A percentile compares a stretch with the other conserved stretches of the same genome.
Evolutionary conservation across 2,329 filamentous ascomycete species (phyloP).

Genomic region (Ambrosiella xylebori): DNA sequence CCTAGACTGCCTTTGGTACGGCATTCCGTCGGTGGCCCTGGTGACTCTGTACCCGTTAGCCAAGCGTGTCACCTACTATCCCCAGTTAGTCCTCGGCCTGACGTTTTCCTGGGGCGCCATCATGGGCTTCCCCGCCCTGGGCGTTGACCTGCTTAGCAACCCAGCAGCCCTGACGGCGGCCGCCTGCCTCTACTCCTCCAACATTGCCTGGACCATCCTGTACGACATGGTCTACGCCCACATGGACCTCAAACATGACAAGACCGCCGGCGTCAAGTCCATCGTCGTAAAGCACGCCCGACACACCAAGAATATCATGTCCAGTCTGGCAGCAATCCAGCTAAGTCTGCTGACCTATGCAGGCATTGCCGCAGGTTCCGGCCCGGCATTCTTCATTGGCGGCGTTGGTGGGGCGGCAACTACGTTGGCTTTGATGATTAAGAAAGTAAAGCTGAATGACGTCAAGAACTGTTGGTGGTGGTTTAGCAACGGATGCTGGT

Average conservation of each 20-base stretch:
- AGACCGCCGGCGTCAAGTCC: conserved; percentile 73
- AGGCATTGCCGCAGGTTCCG: conserved; percentile 48
- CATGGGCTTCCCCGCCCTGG: conserved; percentile 73
- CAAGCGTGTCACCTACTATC: conserved; percentile 76
- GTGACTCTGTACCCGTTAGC: conserved; percentile 66
- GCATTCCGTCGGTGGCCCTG: conserved; percentile 54
- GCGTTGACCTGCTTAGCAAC: conserved; percentile 54
- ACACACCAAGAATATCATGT: conserved; percentile 60
- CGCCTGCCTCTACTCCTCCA: conserved; percentile 55
- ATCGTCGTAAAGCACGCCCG: conserved; percentile 66
- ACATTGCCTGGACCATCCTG: conserved; percentile 70
- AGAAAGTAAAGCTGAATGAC: conserved; percentile 45
- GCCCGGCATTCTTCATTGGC: conserved; percentile 49
- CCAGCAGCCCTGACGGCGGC: conserved; percentile 46
- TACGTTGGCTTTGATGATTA: conserved; percentile 49
- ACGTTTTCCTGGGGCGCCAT: conserved; percentile 83
- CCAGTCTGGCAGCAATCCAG: conserved; percentile 51
- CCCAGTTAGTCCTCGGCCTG: conserved; percentile 64
- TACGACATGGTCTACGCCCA: conserved; percentile 93
- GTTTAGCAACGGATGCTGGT: conserved; percentile 55
- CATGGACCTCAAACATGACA: conserved; percentile 78
- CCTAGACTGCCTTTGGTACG: conserved; percentile 55
- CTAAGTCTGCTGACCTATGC: conserved; percentile 52
- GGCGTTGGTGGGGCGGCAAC: conserved; percentile 48
- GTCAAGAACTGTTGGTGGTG: conserved; percentile 60